phyloP scores from a whole-genome alignment of 768 basidiomycete species.

The Naganishia friedmannii region DNA sequence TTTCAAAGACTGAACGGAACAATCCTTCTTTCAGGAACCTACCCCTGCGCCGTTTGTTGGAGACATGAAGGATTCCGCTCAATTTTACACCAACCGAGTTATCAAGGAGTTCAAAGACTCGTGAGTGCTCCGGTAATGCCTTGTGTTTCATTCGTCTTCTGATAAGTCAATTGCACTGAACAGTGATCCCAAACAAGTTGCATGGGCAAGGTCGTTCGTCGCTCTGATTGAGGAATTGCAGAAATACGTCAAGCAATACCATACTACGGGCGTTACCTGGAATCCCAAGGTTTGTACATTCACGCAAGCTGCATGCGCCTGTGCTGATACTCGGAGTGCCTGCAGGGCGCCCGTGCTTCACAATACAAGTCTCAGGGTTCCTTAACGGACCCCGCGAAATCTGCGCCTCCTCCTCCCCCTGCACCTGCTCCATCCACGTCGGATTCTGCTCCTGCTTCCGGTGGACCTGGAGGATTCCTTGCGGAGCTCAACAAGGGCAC shows the following conservation, averaged over 20 bases:
- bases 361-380: slow-evolving; percentile 6
- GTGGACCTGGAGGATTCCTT: slow-evolving; percentile 69
- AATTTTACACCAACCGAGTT: slow-evolving; percentile 84
- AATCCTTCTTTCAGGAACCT: slow-evolving; percentile 58
- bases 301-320: background rate
- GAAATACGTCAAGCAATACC: slow-evolving; percentile 77
- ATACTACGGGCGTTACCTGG: slow-evolving; percentile 84
- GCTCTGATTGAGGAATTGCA: slow-evolving; percentile 72
- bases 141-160: background rate
- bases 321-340: background rate
- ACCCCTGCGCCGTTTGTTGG: slow-evolving; percentile 77
- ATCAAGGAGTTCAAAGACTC: slow-evolving; percentile 91
- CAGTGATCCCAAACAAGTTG: slow-evolving; percentile 80
- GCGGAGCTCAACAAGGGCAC: slow-evolving; percentile 85
- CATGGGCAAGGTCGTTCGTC: slow-evolving; percentile 77
- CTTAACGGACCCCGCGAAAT: slow-evolving; percentile 48
- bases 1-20: background rate
- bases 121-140: slow-evolving; percentile 56
- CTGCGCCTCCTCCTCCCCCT: slow-evolving; percentile 50
- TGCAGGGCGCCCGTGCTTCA: background rate
- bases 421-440: slow-evolving; percentile 47
- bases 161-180: background rate
- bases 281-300: slow-evolving; percentile 65
- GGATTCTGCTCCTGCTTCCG: slow-evolving; percentile 57
- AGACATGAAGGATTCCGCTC: slow-evolving; percentile 78